These are phyloP conservation scores for Aristolochia contorta DNA, from an alignment of 164 flowering plant species.

Conservation along the genomic window DNA sequence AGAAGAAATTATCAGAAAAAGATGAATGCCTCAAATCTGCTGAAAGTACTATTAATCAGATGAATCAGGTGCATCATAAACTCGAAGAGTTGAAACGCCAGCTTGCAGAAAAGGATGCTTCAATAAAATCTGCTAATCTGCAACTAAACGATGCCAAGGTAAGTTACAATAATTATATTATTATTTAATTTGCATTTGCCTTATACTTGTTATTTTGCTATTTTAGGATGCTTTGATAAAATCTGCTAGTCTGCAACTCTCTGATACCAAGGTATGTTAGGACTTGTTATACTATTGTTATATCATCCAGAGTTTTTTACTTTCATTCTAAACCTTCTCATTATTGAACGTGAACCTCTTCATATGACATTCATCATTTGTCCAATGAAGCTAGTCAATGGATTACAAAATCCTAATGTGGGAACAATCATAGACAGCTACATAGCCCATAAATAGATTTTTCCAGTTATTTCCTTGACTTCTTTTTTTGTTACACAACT, in stretches of 20 bases:
- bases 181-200: background rate
- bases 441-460: no score
- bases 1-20: constrained; percentile 59
- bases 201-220: background rate
- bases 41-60: constrained; percentile 40
- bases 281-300: background rate
- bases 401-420: no score
- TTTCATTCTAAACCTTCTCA: background rate
- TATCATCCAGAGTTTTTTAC: background rate
- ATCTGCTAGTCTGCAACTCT: background rate
- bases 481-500: no score
- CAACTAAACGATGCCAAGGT: constrained; percentile 91
- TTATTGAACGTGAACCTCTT: background rate
- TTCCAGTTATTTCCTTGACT: no score
- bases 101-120: constrained; percentile 56
- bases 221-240: background rate
- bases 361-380: background rate
- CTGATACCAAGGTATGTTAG: background rate
- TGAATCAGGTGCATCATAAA: constrained; percentile 28
- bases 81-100: constrained; percentile 46
- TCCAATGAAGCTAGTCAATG: no score
- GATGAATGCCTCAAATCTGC: constrained; percentile 63
- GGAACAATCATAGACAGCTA: no score
- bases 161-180: background rate
- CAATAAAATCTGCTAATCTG: constrained; percentile 49